Evolutionary conservation across 345 rosid genomes (phyloP).

Genomic region (Ceriops tagal): DNA sequence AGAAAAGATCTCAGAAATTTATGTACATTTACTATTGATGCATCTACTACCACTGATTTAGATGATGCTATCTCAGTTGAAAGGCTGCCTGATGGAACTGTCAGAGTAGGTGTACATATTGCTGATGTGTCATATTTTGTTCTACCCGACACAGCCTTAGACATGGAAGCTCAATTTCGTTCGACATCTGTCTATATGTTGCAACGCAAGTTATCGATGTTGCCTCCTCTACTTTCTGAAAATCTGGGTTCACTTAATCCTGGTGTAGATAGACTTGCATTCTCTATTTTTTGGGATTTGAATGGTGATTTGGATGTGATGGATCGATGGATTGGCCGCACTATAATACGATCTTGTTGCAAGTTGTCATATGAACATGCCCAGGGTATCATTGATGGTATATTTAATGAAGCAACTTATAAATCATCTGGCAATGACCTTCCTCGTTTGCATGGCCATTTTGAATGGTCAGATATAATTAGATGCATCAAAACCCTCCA

Average conservation of each 20-base stretch:
- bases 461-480: conserved; percentile 62
- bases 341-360: conserved; percentile 76
- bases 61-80: conserved; percentile 92
- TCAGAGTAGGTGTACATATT: conserved; percentile 87
- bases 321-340: conserved; percentile 77
- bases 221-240: conserved; percentile 75
- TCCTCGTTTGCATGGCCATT: conserved; percentile 59
- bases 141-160: conserved; percentile 70
- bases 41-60: conserved; percentile 70
- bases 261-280: conserved; percentile 78
- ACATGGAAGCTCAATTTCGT: conserved; percentile 69
- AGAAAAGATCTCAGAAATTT: conserved; percentile 70
- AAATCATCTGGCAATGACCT: conserved; percentile 27
- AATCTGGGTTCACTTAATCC: conserved; percentile 71
- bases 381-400: conserved; percentile 57
- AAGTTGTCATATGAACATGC: conserved; percentile 81
- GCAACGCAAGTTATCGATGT: conserved; percentile 63
- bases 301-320: conserved; percentile 50
- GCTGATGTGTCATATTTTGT: conserved; percentile 86
- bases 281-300: conserved; percentile 80
- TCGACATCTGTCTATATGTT: conserved; percentile 78
- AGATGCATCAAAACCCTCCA: conserved; percentile 52
- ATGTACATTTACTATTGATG: conserved; percentile 76
- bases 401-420: conserved; percentile 23
- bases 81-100: conserved; percentile 45